These are phyloP conservation scores for Cryptosporidium andersoni DNA, from an alignment of 169 alveolate genomes.

Conservation along the genomic window DNA sequence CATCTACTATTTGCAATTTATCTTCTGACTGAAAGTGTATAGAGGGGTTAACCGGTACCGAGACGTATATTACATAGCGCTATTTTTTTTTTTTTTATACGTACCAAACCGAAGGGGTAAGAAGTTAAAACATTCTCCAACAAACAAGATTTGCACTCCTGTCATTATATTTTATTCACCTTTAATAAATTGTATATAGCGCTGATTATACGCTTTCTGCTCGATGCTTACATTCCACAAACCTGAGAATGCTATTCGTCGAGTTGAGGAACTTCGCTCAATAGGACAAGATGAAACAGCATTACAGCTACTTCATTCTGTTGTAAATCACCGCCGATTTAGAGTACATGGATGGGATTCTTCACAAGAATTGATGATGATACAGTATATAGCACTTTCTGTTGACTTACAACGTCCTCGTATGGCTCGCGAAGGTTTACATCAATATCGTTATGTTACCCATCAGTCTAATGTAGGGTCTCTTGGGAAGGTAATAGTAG, in stretches of 20 bases:
- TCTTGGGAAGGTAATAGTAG: conserved; percentile 88
- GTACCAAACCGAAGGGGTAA: too few species aligned
- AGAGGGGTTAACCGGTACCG: too few species aligned
- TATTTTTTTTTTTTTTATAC: too few species aligned
- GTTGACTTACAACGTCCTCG: conserved; percentile 86
- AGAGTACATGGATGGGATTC: conserved; percentile 91
- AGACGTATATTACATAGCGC: too few species aligned
- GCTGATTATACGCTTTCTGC: too few species aligned
- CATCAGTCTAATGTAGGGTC: conserved; percentile 90
- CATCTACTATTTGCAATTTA: too few species aligned
- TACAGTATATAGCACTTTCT: conserved; percentile 87
- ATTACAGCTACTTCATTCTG: conserved; percentile 84
- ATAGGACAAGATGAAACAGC: conserved; percentile 91
- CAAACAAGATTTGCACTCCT: too few species aligned
- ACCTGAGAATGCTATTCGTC: conserved; percentile 90
- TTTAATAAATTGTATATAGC: too few species aligned
- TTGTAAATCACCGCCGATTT: conserved; percentile 85
- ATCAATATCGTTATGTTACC: conserved; percentile 87
- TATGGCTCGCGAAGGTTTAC: conserved; percentile 90
- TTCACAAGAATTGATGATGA: conserved; percentile 88
- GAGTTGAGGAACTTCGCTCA: conserved; percentile 89
- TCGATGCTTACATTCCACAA: conserved; percentile 85
- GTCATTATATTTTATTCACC: too few species aligned
- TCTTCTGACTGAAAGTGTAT: too few species aligned
- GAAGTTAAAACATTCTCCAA: too few species aligned